Evolutionary conservation across 306 rosid species (phyloP).

Genomic region (Cucumis cinereus): DNA sequence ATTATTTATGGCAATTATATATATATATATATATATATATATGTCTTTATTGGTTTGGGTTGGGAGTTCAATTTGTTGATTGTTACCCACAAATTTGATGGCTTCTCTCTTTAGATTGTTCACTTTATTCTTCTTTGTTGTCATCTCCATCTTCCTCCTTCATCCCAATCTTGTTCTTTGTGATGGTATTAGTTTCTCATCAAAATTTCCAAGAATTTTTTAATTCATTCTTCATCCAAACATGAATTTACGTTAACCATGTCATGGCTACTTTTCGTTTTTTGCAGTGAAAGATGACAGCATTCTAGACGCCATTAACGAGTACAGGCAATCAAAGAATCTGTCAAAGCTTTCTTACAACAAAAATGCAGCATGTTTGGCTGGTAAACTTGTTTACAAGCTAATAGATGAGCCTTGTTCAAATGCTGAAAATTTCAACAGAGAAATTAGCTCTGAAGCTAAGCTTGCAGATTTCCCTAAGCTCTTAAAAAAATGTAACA

Average conservation of each 20-base stretch:
- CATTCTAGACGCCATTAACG: slow-evolving; percentile 48
- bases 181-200: not conserved
- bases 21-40: no score
- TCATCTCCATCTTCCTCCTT: not conserved
- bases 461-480: slow-evolving; percentile 17
- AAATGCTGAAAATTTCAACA: slow-evolving; percentile 3
- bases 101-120: not conserved
- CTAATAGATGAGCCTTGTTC: slow-evolving; percentile 30
- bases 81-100: not conserved
- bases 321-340: slow-evolving; percentile 19
- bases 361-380: slow-evolving; percentile 41
- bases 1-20: no score
- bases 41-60: not conserved
- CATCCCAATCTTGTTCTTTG: not conserved
- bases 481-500: slow-evolving; percentile 25
- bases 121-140: not conserved
- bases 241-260: not conserved
- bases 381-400: slow-evolving; percentile 28
- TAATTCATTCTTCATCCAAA: not conserved
- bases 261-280: not conserved
- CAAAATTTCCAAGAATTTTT: not conserved
- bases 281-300: slow-evolving; percentile 7
- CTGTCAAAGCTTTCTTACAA: slow-evolving; percentile 16
- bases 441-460: slow-evolving; percentile 14
- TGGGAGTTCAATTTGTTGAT: not conserved